A percentile compares a stretch with the other conserved stretches of the same genome.
Conservation (phyloP, 202 grass and related monocot species). For the Carex arenaria region DNA sequence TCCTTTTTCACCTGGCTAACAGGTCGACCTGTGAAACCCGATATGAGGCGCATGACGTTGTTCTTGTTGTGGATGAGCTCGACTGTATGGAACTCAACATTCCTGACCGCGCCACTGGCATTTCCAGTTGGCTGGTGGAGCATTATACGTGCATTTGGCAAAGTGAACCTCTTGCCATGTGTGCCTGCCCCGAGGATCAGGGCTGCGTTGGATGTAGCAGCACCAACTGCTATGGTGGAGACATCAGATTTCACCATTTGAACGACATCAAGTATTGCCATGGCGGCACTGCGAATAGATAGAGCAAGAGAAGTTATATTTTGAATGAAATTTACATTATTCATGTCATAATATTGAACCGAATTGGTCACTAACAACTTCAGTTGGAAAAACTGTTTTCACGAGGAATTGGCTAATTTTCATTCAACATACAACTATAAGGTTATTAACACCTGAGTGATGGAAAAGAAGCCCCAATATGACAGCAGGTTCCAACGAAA, state of each 20-base stretch:
- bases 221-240: constrained; percentile 73
- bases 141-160: constrained; percentile 97
- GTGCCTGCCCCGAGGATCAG: constrained; percentile 87
- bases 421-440: background rate
- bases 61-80: constrained; percentile 86
- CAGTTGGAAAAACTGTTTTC: background rate
- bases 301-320: background rate
- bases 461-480: background rate
- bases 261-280: constrained; percentile 93
- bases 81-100: constrained; percentile 69
- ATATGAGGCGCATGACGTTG: constrained; percentile 55
- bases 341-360: background rate
- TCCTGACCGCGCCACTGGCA: constrained; percentile 62
- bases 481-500: background rate
- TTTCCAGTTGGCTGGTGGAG: constrained; percentile 80
- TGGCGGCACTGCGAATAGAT: constrained; percentile 58
- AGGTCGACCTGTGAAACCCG: constrained; percentile 56
- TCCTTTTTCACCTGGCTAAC: constrained; percentile 69
- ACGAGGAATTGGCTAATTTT: background rate
- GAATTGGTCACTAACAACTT: background rate
- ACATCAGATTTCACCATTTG: constrained; percentile 82
- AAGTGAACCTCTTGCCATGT: constrained; percentile 81
- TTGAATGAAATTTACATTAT: background rate
- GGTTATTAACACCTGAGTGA: background rate
- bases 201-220: constrained; percentile 72